Base-by-base conservation (phyloP, 257 asterid genomes). In the Mitragyna speciosa region DNA sequence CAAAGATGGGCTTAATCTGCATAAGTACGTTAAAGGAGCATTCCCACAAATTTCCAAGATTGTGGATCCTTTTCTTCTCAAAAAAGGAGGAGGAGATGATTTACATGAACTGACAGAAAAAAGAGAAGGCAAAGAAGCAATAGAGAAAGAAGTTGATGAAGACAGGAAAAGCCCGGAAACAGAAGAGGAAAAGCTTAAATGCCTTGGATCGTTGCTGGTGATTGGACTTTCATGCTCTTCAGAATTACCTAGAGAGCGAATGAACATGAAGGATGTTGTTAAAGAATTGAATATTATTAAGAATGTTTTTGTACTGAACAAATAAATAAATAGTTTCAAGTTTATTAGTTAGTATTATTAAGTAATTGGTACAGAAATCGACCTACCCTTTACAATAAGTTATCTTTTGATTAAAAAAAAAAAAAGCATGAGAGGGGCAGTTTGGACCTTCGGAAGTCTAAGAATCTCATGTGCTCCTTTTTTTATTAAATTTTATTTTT, bases 1-100 rank as follows among this genome's bases (percentile, higher is more conserved):
- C 73, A 47, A 82, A n/a, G 91, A 82, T 67, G 86, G 82, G 36
- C 68, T 80, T 77, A 84, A 76, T 71, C 85, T 88, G 52, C 89
- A 85, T 56, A 86, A 83, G 14, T 82, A 82, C 63, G 92, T 85
- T 22, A 81, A 84, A 66, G 19, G 56, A 75, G 85, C 81, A 7
- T 17, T 84, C 26, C 84, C 87, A 30, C 78, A 71, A 70, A 78
- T 77, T 14, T 30, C 31, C 12, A 79, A 84, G 33, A 73, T 88
- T 65, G 80, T 84, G 4, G 89, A 86, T 61, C 79, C 81, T n/a
- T 7, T 28, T 67, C 47, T 63, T 61, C 59, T 83, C 31, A 51
- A 45, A 10, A 14, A 71, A 49, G 73, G 43, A 41, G 64, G 30
- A 11, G 75, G 20, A 45, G 78, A 52, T 45, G 6, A 33, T 51